These are phyloP conservation scores for Nicotiana obtusifolia DNA, from an alignment of 257 asterid species.

Conservation along the genomic window DNA sequence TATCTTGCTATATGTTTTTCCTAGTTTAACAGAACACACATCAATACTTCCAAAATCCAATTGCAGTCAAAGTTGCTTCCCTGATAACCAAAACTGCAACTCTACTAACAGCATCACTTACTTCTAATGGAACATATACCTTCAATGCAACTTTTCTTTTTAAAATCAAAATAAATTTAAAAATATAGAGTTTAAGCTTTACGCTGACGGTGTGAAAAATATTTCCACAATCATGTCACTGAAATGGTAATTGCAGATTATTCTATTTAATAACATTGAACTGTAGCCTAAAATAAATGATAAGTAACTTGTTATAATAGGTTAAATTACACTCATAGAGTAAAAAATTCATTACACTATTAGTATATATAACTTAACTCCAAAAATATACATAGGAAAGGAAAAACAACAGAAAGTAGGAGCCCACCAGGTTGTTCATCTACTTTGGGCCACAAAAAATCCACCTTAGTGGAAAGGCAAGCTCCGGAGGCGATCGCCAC, in stretches of 20 bases:
- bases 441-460: conserved; percentile 90
- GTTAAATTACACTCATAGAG: too few species aligned
- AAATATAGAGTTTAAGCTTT: neutral
- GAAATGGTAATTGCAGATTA: too few species aligned
- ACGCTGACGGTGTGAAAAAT: too few species aligned
- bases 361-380: too few species aligned
- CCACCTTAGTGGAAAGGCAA: conserved; percentile 94
- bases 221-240: too few species aligned
- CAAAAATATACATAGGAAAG: neutral
- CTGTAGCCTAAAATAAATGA: too few species aligned
- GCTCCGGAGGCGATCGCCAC: conserved; percentile 97
- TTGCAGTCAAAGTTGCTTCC: neutral
- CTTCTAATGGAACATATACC: neutral
- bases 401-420: neutral
- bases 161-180: neutral
- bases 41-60: neutral
- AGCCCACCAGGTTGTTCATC: conserved; percentile 70
- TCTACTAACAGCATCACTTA: neutral
- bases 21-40: neutral
- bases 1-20: neutral
- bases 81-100: neutral
- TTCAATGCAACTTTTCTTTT: neutral
- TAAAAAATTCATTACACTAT: too few species aligned
- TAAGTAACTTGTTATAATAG: too few species aligned
- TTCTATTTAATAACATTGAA: too few species aligned